Conservation (phyloP, 2,329 filamentous ascomycete genomes). For the Paraphoma sp. region DNA sequence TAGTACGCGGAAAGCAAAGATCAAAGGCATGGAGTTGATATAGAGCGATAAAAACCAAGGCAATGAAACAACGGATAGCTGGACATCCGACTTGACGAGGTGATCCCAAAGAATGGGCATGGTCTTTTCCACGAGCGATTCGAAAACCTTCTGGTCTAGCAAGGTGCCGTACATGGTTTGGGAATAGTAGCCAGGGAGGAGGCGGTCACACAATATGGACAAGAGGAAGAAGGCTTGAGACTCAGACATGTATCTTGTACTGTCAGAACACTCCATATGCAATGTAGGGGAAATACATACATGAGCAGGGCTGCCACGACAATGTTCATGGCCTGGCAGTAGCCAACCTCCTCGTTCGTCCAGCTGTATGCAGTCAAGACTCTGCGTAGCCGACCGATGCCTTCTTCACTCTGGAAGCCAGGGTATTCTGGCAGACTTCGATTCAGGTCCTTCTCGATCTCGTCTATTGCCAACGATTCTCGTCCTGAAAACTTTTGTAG, state of each 20-base stretch:
- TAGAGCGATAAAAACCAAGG: constrained; percentile 98
- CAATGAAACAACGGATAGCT: constrained; percentile 94
- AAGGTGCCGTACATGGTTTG: constrained; percentile 99
- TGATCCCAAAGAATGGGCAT: constrained; percentile 99
- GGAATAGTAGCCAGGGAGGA: constrained; percentile 96
- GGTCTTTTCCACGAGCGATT: constrained; percentile 96
- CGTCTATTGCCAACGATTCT: constrained; percentile 94
- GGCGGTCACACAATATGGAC: constrained; percentile 86
- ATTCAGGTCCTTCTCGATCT: constrained; percentile 98
- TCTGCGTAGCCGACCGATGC: constrained; percentile 85
- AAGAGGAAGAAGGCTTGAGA: constrained; percentile 93
- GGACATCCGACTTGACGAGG: constrained; percentile 94
- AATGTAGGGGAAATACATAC: constrained; percentile 51
- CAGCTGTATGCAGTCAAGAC: constrained; percentile 98
- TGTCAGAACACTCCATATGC: constrained; percentile 31
- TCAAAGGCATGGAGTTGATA: constrained; percentile 98
- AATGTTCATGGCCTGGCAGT: constrained; percentile 99
- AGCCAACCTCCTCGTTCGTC: constrained; percentile 93
- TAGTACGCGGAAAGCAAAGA: constrained; percentile 94
- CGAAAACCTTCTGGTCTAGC: constrained; percentile 95
- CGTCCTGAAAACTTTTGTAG: constrained; percentile 81
- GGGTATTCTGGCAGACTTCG: constrained; percentile 96
- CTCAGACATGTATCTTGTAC: constrained; percentile 85
- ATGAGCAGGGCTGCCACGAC: constrained; percentile 97
- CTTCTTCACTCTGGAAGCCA: constrained; percentile 94